Evolutionary conservation across 768 basidiomycete species (phyloP).

Genomic region (Leccinum longicurvipes): DNA sequence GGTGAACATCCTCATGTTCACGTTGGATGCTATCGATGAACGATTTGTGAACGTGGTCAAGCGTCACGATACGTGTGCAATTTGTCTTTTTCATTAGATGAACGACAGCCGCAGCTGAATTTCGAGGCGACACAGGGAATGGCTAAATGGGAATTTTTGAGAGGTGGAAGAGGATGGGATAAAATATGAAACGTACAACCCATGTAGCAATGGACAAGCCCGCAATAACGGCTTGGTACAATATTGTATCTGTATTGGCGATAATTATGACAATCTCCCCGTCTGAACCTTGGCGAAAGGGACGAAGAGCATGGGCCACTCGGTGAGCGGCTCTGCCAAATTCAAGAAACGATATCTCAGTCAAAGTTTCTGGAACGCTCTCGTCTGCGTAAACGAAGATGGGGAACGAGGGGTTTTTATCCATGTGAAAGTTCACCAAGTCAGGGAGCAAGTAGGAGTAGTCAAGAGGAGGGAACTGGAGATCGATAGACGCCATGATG

Average conservation of each 20-base stretch:
- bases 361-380: slow-evolving; percentile 2
- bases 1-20: neutral
- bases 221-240: neutral
- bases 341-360: slow-evolving; percentile 21
- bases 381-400: slow-evolving; percentile 17
- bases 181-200: neutral
- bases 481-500: too few species aligned
- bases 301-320: slow-evolving; percentile 25
- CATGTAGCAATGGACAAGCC: neutral
- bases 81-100: slow-evolving; percentile 17
- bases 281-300: slow-evolving; percentile 15
- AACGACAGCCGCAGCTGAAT: slow-evolving; percentile 17
- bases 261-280: slow-evolving; percentile 32
- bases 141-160: slow-evolving; percentile 9
- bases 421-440: slow-evolving; percentile 22
- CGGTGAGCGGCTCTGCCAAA: slow-evolving; percentile 32
- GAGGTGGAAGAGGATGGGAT: neutral
- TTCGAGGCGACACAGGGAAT: slow-evolving; percentile 22
- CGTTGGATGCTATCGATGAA: neutral
- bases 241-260: slow-evolving; percentile 24
- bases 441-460: slow-evolving; percentile 18
- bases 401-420: slow-evolving; percentile 12
- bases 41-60: neutral
- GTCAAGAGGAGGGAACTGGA: slow-evolving; percentile 16
- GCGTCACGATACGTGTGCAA: slow-evolving; percentile 9